Percentiles rank a stretch among this genome's conserved stretches.
phyloP scores from a whole-genome alignment of 495 filamentous ascomycete species.

The Aspergillus ellipticus region DNA sequence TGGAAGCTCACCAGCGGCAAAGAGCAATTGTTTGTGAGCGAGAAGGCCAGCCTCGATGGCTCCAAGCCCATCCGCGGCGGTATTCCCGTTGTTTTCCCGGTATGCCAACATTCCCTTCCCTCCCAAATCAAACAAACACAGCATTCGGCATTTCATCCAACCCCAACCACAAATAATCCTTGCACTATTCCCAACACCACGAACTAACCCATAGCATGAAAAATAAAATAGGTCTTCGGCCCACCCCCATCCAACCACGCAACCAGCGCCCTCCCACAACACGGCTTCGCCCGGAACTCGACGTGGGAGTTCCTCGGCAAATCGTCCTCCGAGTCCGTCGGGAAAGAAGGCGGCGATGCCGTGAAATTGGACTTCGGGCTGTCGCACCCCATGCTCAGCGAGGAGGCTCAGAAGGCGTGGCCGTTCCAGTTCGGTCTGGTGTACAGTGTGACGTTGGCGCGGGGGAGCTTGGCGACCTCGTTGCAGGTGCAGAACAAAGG shows the following conservation, averaged over 20 bases:
- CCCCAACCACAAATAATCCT: not conserved
- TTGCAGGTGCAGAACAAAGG: slow-evolving; percentile 83
- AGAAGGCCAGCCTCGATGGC: slow-evolving; percentile 65
- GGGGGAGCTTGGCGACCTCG: slow-evolving; percentile 71
- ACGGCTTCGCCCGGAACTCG: slow-evolving; percentile 91
- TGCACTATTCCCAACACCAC: not conserved
- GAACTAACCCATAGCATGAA: not conserved
- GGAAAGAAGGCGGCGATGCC: slow-evolving; percentile 50
- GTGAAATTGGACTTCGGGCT: slow-evolving; percentile 97
- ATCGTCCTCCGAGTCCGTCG: slow-evolving; percentile 65
- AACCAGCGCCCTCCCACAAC: slow-evolving; percentile 76
- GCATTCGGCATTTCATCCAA: not conserved
- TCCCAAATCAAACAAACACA: not conserved
- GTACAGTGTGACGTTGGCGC: slow-evolving; percentile 82
- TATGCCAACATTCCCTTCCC: slow-evolving; percentile 40
- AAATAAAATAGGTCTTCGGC: slow-evolving; percentile 74
- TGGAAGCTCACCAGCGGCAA: slow-evolving; percentile 80
- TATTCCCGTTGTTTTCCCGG: slow-evolving; percentile 93
- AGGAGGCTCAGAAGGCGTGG: slow-evolving; percentile 63
- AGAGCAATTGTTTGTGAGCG: slow-evolving; percentile 87
- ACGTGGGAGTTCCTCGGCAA: slow-evolving; percentile 62
- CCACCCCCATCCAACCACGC: slow-evolving; percentile 68
- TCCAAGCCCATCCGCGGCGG: slow-evolving; percentile 61
- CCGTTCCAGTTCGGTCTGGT: slow-evolving; percentile 82
- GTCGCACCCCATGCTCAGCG: slow-evolving; percentile 62